Evolutionary conservation across 352 stramenopile species (phyloP), one percentile per base, ranked within the genome.

Genomic region (Phytopythium cucurbitacearum): DNA sequence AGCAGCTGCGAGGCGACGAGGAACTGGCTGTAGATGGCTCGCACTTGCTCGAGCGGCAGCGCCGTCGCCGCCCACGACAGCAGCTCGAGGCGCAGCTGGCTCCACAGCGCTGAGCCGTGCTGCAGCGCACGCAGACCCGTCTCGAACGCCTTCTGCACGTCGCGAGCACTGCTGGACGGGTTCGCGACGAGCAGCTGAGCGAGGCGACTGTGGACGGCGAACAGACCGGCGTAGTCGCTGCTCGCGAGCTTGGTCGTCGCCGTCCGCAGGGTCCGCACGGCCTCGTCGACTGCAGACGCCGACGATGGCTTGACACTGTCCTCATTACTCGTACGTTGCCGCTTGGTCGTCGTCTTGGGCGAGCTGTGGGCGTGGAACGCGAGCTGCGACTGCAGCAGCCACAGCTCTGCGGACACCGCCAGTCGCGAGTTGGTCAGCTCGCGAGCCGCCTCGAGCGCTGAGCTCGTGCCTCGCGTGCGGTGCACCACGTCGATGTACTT

Each of bases 401-500:
- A 92, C 7, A 91, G 56, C 40, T 71, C 59, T 0, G 73, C 69
- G 9, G 65, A 64, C 13, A 75, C 57, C 10, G 67, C 58, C 39
- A 73, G 53, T 28, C 54, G 62, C 51, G 65, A 57, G 32, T 66
- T 57, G 21, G 83, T 72, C 33, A 89, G 50, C 15, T 76, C 69
- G 7, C 73, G 63, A 13, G 79, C 52, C 3, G 70, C 48, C 36
- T 72, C 57, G 32, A 91, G 51, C 3, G 81, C 81, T 7, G 57
- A 54, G n/a, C 58, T 49, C 15, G 74, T 73, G 36, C 80, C 84
- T 8, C 85, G 63, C 7, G 67, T 87, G 15, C 84, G 84, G 39
- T 89, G 76, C 39, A 89, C 77, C 49, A 91, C 71, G 52, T 94
- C 84, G 6, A 91, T 63, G 54, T 79, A 88, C 52, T 72, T 73